Base-by-base conservation (phyloP, 441 rosid genomes). In the Populus tomentosa region DNA sequence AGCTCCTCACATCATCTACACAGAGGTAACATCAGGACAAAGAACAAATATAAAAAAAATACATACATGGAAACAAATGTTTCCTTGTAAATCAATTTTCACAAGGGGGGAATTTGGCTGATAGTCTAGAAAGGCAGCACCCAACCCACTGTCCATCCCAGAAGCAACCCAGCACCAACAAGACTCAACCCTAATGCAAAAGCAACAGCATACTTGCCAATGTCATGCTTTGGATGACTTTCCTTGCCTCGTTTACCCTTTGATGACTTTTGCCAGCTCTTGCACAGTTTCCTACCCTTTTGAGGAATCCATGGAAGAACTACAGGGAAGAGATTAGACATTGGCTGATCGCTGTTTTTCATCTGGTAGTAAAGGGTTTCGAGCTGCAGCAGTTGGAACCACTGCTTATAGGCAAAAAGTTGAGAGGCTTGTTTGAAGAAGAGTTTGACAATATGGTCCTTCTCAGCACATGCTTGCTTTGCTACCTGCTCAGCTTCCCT, bases 141-240 rank as follows among this genome's bases (percentile, higher is more conserved):
- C 96, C 98, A 92, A 10, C 97, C 97, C 10, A 89, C 92, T 0
- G 99, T 96, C 99, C 99, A 93, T 71, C 98, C 98, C 38, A 93
- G 84, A 7, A 95, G 86, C 86, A 95, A 87, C 68, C 99, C 98
- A 62, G 99, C 96, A 65, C 97, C 92, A 75, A 95, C 98, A 26
- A 95, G 93, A 84, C 99, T 82, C 84, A 93, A 83, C n/a, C 97
- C 97, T 74, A 90, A 66, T 8, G 97, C 96, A 71, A 91, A 78
- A 38, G 91, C 89, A 30, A 88, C 83, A 0, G 86, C 86, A 66
- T 87, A 88, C 79, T 73, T 87, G 46, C 84, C 71, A 28, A 84
- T 26, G 67, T 79, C 87, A 40, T 56, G 82, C 77, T 83, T 78
- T 65, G 80, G 75, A n/a, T 53, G 84, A 74, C 82, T 72, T 71